Percentiles rank a stretch among this genome's conserved stretches.
Conservation (phyloP, 2,329 filamentous ascomycete species). For the Massarina eburnea region DNA sequence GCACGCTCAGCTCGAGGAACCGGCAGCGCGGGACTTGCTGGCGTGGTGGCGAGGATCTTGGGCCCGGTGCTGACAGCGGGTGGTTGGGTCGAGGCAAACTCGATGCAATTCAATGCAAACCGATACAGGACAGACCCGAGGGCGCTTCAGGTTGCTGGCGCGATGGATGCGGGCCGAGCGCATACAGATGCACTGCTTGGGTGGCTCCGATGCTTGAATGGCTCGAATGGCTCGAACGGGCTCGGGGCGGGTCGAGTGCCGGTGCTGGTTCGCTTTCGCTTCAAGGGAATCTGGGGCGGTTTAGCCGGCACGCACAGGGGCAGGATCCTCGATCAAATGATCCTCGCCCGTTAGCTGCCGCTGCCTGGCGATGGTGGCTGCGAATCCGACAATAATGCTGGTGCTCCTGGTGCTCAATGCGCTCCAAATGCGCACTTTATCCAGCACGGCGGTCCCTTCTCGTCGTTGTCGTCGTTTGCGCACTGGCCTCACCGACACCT, state of each 20-base stretch:
- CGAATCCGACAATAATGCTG: slow-evolving; percentile 31
- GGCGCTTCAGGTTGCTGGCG: neutral
- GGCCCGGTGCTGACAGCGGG: slow-evolving; percentile 20
- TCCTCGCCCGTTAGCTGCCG: slow-evolving; percentile 33
- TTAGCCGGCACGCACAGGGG: slow-evolving; percentile 42
- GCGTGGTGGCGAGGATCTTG: slow-evolving; percentile 27
- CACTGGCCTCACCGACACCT: slow-evolving; percentile 18
- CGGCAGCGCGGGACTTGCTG: slow-evolving; percentile 27
- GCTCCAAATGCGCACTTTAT: slow-evolving; percentile 32
- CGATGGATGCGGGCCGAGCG: slow-evolving; percentile 1
- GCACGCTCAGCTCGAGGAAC: slow-evolving; percentile 22
- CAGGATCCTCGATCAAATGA: slow-evolving; percentile 27
- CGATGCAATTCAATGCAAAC: neutral
- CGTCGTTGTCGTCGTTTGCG: slow-evolving; percentile 8
- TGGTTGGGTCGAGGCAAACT: neutral
- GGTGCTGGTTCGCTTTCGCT: slow-evolving; percentile 44
- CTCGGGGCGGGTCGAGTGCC: slow-evolving; percentile 27
- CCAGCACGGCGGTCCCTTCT: slow-evolving; percentile 26
- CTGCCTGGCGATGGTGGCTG: slow-evolving; percentile 33
- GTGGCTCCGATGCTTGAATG: slow-evolving; percentile 2
- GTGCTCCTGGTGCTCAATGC: slow-evolving; percentile 16
- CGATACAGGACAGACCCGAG: too few relatives aligned
- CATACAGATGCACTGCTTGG: slow-evolving; percentile 3
- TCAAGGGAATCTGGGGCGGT: slow-evolving; percentile 38
- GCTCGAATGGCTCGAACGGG: slow-evolving; percentile 19